These are phyloP conservation scores for Soucietia sequanensis DNA, from an alignment of 805 yeast genomes.

Conservation along the genomic window DNA sequence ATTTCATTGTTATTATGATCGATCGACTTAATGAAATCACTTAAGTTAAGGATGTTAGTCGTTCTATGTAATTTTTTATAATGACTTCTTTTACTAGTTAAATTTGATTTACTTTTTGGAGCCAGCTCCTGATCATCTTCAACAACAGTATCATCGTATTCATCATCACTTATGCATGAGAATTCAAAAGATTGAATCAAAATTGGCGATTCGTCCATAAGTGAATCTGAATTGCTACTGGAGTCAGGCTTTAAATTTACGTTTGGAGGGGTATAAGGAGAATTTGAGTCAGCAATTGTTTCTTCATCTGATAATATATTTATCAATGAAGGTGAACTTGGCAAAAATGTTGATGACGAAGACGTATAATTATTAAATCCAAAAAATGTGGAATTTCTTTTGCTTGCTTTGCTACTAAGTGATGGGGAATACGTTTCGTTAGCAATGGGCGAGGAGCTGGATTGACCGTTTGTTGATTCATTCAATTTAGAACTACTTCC, in stretches of 20 bases:
- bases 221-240: not conserved
- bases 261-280: conserved; percentile 11
- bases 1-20: conserved; percentile 7
- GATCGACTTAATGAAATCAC: conserved; percentile 13
- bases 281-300: conserved; percentile 4
- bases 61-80: conserved; percentile 13
- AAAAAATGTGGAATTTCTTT: conserved; percentile 8
- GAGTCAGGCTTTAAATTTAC: too few species aligned
- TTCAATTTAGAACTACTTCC: too few species aligned
- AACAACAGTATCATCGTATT: conserved; percentile 4
- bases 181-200: not conserved
- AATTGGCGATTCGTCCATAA: conserved; percentile 2
- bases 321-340: conserved; percentile 5
- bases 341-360: not conserved
- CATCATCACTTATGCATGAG: conserved; percentile 4
- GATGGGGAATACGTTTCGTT: not conserved
- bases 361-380: not conserved
- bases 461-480: too few species aligned
- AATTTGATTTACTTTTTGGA: not conserved
- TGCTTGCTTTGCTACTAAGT: not conserved
- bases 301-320: conserved; percentile 7
- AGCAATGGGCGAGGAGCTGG: conserved; percentile 4
- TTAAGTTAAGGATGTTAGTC: conserved; percentile 13
- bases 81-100: not conserved
- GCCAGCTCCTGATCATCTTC: conserved; percentile 1